Base-by-base conservation (phyloP, 768 basidiomycete species). In the Sarcodon aspratus region DNA sequence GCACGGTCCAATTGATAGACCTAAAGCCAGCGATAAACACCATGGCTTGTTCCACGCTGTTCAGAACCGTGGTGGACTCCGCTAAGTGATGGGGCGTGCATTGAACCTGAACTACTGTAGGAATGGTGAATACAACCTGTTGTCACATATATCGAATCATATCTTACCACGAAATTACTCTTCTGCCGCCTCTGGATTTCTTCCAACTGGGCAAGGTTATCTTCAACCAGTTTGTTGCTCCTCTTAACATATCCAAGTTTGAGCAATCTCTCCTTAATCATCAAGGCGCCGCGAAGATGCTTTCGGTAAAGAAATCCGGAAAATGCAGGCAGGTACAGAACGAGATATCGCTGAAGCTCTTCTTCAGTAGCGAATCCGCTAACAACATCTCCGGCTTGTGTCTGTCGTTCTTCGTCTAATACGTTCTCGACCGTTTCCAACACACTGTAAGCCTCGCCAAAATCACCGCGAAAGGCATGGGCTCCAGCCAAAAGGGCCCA, bases 401-500 rank as follows among this genome's bases (percentile, higher is more conserved):
- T 13, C 40, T 5, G 3, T 27, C 21, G 21, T 42, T 13, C 40
- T 27, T 42, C 40, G 9, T 42, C 13, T 27, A 42, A 8, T 9
- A 5, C 40, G 40, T 2, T 11, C 13, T 34, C 48, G 49, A 45
- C 48, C 15, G 27, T 59, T 11, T 60, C 55, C 38, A 51, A 53
- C 44, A 52, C 13, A 42, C 40, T 8, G 11, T 17, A 15, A 27
- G 40, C 40, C 27, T 42, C 40, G 27, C 13, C 4, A n/a, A 15
- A 15, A 15, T 74, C 63, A 1, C 70, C 73, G 12, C 48, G 46
- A 12, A 64, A 59, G 11, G 75, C 74, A 54, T 71, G 79, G 9
- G 61, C 62, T 1, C 71, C 68, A 0, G 71, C 73, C 33, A 78
- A 56, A 32, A 73, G 68, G n/a, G 74, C 73, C 55, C 73, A 73